Conservation (phyloP, 768 basidiomycete genomes). For the Suillus tomentosus region DNA sequence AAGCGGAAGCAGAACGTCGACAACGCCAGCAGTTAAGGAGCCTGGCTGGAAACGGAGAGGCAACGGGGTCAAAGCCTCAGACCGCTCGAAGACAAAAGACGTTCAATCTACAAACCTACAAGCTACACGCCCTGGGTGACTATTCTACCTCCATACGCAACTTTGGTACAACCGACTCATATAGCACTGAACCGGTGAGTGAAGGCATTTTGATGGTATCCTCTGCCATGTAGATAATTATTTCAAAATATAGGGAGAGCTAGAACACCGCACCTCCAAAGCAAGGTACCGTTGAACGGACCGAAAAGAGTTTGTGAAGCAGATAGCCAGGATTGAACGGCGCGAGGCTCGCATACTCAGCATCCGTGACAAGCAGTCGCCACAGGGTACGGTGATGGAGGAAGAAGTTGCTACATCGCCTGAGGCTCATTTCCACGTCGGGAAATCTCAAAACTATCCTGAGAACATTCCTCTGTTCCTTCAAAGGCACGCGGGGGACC, state of each 20-base stretch:
- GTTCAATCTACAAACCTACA: constrained; percentile 35
- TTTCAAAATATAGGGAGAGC: constrained; percentile 16
- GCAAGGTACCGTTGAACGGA: constrained; percentile 11
- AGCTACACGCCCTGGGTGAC: constrained; percentile 37
- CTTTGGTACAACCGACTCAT: constrained; percentile 37
- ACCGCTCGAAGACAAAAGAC: constrained; percentile 3
- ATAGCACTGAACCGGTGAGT: constrained; percentile 33
- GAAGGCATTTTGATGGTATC: too few species aligned
- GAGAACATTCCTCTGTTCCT: constrained; percentile 6
- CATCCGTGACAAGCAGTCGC: not conserved
- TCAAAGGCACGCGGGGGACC: constrained; percentile 23
- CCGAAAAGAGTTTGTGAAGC: constrained; percentile 4
- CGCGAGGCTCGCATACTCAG: not conserved
- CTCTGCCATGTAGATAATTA: too few species aligned
- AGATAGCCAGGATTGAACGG: not conserved
- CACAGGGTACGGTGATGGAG: too few species aligned
- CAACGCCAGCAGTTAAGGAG: not conserved
- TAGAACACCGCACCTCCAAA: constrained; percentile 18
- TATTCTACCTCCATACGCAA: constrained; percentile 27
- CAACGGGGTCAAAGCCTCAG: not conserved
- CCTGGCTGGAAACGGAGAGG: not conserved
- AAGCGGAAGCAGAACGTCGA: constrained; percentile 10
- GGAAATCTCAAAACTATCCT: constrained; percentile 8
- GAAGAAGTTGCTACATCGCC: too few species aligned
- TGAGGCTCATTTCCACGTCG: constrained; percentile 13